Evolutionary conservation across 1,284 basidiomycete species (phyloP), one percentile per base, ranked within the genome.

Genomic region (Ceratobasidium sp.): DNA sequence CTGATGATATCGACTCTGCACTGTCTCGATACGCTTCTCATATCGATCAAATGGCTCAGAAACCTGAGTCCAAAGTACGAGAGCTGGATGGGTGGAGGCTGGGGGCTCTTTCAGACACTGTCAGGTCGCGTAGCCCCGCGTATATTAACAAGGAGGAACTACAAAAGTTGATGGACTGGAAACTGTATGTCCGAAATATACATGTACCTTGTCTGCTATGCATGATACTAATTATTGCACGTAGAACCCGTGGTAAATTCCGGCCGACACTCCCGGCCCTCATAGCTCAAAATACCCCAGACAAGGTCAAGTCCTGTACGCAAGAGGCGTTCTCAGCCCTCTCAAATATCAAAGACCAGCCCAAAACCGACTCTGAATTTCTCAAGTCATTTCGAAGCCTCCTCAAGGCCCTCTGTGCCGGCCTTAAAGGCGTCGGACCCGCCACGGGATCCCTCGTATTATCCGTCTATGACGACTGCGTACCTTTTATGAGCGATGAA

Each of bases 401-500:
- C 18, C 30, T 70, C 5, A 70, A 59, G n/a, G 16, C 55, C 9
- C 46, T 70, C 38, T 70, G 67, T 46, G 55, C 43, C 7, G 21
- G 21, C 6, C 30, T 70, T 14, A 70, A 70, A 70, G 67, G 67
- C n/a, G 67, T 70, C 35, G 67, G 67, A 30, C 67, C 67, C 35
- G 67, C 67, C 18, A 70, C 67, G 21, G 67, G 35, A 11, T 70
- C 67, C 1, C 55, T 70, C 11, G 54, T 70, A 8, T 32, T 70
- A 13, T 70, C 67, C n/a, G 23, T 70, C 30, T 49, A 32, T 44
- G 67, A 70, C 23, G 41, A 58, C 23, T 30, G 44, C n/a, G 41
- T 70, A 7, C 67, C 67, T n/a, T 70, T 70, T 26, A 70, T 70
- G 67, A 70, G 67, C 67, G 67, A 70, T 38, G 67, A 70, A 32